phyloP scores from a whole-genome alignment of 2,329 filamentous ascomycete genomes.

The Phyllosticta citriasiana region DNA sequence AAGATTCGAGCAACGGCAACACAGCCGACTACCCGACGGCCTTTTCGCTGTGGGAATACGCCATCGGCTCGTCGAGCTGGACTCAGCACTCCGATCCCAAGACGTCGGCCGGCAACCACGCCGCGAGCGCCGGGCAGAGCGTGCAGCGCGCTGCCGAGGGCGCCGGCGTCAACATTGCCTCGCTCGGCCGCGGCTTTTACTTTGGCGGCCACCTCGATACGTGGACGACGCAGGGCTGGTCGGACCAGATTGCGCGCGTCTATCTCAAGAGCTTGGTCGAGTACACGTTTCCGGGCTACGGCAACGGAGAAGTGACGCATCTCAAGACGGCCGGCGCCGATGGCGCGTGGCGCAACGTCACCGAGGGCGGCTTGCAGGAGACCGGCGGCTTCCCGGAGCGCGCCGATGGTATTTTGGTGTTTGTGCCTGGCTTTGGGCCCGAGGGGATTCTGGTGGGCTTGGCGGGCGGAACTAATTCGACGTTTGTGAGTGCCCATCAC shows the following conservation, averaged over 20 bases:
- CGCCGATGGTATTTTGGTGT: slow-evolving; percentile 63
- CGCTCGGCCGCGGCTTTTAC: slow-evolving; percentile 63
- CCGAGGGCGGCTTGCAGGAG: slow-evolving; percentile 57
- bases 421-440: slow-evolving; percentile 65
- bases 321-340: slow-evolving; percentile 48
- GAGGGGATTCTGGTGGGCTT: slow-evolving; percentile 69
- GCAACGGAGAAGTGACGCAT: slow-evolving; percentile 51
- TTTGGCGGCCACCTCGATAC: slow-evolving; percentile 68
- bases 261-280: slow-evolving; percentile 68
- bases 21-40: slow-evolving; percentile 48
- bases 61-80: slow-evolving; percentile 51
- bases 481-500: slow-evolving; percentile 43
- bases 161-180: slow-evolving; percentile 59
- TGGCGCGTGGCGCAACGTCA: slow-evolving; percentile 65
- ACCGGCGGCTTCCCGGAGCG: slow-evolving; percentile 59
- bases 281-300: slow-evolving; percentile 62
- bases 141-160: slow-evolving; percentile 66
- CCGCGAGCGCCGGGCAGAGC: slow-evolving; percentile 43
- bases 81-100: slow-evolving; percentile 50
- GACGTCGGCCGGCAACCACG: slow-evolving; percentile 55
- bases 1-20: slow-evolving; percentile 33
- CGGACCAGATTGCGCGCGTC: slow-evolving; percentile 50
- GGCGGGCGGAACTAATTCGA: slow-evolving; percentile 59
- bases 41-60: slow-evolving; percentile 61
- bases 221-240: slow-evolving; percentile 56